phyloP scores from a whole-genome alignment of 2,329 filamentous ascomycete species.

The Bipolaris bicolor region DNA sequence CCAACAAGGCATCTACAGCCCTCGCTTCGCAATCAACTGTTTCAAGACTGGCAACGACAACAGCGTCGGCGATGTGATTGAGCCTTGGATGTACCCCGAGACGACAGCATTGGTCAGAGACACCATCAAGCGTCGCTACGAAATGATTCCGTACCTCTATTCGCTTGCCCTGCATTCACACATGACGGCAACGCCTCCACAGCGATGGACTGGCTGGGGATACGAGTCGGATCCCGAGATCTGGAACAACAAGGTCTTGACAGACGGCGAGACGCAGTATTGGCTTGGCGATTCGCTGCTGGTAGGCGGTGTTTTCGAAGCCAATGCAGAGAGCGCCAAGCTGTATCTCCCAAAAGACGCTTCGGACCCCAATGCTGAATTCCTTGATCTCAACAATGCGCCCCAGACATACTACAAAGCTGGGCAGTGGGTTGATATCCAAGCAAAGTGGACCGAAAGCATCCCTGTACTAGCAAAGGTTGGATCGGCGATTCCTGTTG shows the following conservation, averaged over 20 bases:
- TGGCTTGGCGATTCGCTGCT: conserved; percentile 73
- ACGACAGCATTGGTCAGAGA: conserved; percentile 67
- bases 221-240: conserved; percentile 71
- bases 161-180: conserved; percentile 68
- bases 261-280: conserved; percentile 71
- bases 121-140: conserved; percentile 73
- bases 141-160: conserved; percentile 74
- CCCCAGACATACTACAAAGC: conserved; percentile 64
- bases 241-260: conserved; percentile 64
- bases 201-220: conserved; percentile 76
- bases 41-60: conserved; percentile 76
- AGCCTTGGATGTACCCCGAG: conserved; percentile 78
- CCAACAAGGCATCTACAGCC: conserved; percentile 72
- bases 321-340: conserved; percentile 59
- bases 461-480: conserved; percentile 63
- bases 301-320: conserved; percentile 70
- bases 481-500: conserved; percentile 61
- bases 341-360: conserved; percentile 66
- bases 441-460: conserved; percentile 59
- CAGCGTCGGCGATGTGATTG: conserved; percentile 72
- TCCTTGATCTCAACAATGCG: conserved; percentile 67
- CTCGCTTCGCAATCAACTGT: conserved; percentile 77
- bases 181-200: conserved; percentile 65
- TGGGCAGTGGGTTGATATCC: conserved; percentile 61
- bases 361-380: conserved; percentile 58